These are phyloP conservation scores for Primulina huaijiensis DNA, from an alignment of 257 asterid genomes.

Conservation along the genomic window DNA sequence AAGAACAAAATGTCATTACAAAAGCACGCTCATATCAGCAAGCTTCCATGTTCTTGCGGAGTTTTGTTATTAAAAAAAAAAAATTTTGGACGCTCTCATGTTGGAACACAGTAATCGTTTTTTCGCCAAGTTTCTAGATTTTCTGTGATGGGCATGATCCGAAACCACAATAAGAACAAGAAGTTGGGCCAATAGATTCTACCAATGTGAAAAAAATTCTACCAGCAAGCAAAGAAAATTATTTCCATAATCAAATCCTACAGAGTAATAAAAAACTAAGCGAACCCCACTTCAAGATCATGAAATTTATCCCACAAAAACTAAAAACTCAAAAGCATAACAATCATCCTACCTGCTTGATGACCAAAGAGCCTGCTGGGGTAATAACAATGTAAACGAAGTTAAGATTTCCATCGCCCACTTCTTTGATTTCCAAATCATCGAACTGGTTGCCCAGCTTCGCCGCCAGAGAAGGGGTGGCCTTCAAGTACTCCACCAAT, in stretches of 20 bases:
- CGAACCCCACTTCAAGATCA: not conserved
- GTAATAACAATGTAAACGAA: slow-evolving; percentile 71
- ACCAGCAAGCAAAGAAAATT: too few species aligned
- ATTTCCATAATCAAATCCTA: not conserved
- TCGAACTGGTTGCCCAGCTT: slow-evolving; percentile 64
- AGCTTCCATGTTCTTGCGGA: not conserved
- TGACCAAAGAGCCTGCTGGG: slow-evolving; percentile 60
- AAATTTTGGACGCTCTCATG: too few species aligned
- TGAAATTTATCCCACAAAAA: not conserved
- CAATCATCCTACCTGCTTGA: slow-evolving; percentile 69
- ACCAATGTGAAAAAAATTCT: too few species aligned
- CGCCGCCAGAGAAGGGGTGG: slow-evolving; percentile 65
- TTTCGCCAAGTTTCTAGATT: not conserved
- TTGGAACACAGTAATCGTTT: not conserved
- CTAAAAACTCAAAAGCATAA: not conserved
- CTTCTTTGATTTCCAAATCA: slow-evolving; percentile 67
- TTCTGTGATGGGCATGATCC: not conserved
- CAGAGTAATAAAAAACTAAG: not conserved
- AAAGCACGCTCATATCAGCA: not conserved
- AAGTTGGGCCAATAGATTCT: not conserved
- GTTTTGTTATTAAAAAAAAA: not conserved
- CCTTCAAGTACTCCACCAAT: slow-evolving; percentile 67
- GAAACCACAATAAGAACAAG: not conserved
- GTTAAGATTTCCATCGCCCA: slow-evolving; percentile 98
- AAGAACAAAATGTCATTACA: not conserved